A percentile compares a stretch with the other conserved stretches of the same genome.
phyloP scores from a whole-genome alignment of 2,329 filamentous ascomycete species.

The Sporothrix brunneoviolacea region DNA sequence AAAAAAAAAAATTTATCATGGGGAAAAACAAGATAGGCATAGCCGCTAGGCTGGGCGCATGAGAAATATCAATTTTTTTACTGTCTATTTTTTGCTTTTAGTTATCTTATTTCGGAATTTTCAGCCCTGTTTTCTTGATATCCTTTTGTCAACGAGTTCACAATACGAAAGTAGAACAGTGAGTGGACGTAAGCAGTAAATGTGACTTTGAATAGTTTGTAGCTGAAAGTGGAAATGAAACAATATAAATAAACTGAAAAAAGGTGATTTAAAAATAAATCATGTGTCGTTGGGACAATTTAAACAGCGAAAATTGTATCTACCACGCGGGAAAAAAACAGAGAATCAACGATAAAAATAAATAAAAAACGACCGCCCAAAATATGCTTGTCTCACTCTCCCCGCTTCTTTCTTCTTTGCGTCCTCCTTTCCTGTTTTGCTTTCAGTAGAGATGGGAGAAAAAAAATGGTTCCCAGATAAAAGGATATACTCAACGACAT shows the following conservation, averaged over 20 bases:
- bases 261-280: background rate
- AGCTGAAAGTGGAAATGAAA: no score
- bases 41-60: slow-evolving; percentile 8
- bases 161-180: background rate
- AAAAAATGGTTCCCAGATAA: no score
- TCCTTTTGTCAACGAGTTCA: background rate
- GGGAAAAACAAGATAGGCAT: background rate
- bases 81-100: background rate
- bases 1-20: background rate
- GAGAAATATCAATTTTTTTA: background rate
- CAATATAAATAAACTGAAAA: background rate
- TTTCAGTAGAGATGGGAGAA: no score
- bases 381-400: background rate
- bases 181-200: background rate
- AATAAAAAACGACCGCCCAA: background rate
- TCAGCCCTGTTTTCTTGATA: background rate
- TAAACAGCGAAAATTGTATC: background rate
- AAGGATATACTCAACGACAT: no score
- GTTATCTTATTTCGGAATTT: background rate
- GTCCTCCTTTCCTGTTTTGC: no score
- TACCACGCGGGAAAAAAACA: background rate
- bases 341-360: no score
- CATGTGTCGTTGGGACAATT: background rate
- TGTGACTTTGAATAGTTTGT: no score
- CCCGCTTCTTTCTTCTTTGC: no score